Conservation (phyloP, 495 filamentous ascomycete species). For the Zalerion maritima region DNA sequence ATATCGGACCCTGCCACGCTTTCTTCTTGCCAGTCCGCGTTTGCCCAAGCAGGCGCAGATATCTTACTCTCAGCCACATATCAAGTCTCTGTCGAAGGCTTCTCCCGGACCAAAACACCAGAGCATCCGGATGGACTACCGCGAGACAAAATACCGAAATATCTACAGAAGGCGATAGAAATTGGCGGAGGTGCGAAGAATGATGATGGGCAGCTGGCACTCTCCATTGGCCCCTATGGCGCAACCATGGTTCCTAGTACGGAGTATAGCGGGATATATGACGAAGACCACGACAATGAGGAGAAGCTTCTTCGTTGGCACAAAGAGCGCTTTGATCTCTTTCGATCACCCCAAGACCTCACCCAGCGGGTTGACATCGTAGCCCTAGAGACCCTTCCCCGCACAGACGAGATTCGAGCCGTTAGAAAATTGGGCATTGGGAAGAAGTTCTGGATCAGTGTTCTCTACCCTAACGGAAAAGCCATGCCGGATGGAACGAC, state of each 20-base stretch:
- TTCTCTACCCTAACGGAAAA: conserved; percentile 40
- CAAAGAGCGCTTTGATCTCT: conserved; percentile 33
- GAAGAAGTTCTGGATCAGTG: conserved; percentile 43
- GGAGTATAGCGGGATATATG: conserved; percentile 50
- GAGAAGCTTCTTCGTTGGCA: conserved; percentile 40
- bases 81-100: conserved; percentile 42
- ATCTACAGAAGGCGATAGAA: conserved; percentile 19
- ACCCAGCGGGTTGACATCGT: conserved; percentile 32
- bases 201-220: conserved; percentile 20
- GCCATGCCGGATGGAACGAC: conserved; percentile 29
- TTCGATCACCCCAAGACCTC: conserved; percentile 15
- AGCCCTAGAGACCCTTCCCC: conserved; percentile 50
- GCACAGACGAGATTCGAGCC: conserved; percentile 43
- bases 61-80: conserved; percentile 52
- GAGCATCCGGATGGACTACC: conserved; percentile 11
- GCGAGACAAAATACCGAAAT: conserved; percentile 9
- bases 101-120: conserved; percentile 21
- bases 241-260: conserved; percentile 46
- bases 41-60: conserved; percentile 38
- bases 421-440: conserved; percentile 24
- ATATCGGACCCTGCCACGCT: conserved; percentile 34
- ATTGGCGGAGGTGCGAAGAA: conserved; percentile 20
- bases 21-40: conserved; percentile 35
- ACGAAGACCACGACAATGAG: conserved; percentile 25
- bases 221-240: conserved; percentile 50